Conservation (phyloP, 768 basidiomycete genomes). For the Tricholoma flavovirens region DNA sequence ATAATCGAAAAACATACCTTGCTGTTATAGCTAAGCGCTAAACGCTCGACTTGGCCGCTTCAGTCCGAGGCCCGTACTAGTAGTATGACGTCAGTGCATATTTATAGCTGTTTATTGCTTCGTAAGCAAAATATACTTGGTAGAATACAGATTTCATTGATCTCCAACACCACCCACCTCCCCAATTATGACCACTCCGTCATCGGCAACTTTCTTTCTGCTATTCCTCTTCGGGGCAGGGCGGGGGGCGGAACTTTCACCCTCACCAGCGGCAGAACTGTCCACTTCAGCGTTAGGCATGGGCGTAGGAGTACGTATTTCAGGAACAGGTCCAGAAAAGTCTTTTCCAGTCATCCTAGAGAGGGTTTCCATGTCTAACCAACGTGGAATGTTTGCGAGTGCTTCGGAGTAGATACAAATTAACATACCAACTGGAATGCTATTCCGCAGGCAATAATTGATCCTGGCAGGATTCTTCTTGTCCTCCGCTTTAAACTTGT, state of each 20-base stretch:
- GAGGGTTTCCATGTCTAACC: constrained; percentile 62
- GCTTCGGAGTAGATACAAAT: neutral
- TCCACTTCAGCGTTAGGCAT: constrained; percentile 19
- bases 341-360: constrained; percentile 82
- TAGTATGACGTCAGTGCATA: neutral
- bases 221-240: constrained; percentile 12
- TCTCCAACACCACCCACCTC: constrained; percentile 24
- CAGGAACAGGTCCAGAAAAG: constrained; percentile 75
- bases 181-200: constrained; percentile 34
- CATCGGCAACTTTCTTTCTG: constrained; percentile 26
- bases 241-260: constrained; percentile 4
- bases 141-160: neutral
- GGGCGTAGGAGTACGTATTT: constrained; percentile 44
- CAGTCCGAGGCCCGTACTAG: too few relatives aligned
- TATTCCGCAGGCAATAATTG: constrained; percentile 67
- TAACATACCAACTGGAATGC: constrained; percentile 68
- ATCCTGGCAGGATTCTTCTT: constrained; percentile 74
- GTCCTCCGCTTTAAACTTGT: constrained; percentile 90
- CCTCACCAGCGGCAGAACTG: constrained; percentile 12
- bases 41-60: neutral
- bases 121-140: neutral
- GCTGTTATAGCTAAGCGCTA: too few relatives aligned
- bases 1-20: neutral
- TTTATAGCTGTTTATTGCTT: constrained; percentile 3
- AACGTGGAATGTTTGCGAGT: neutral